These are phyloP conservation scores for Leccinum huronense DNA, from an alignment of 1,284 basidiomycete species.

Conservation along the genomic window DNA sequence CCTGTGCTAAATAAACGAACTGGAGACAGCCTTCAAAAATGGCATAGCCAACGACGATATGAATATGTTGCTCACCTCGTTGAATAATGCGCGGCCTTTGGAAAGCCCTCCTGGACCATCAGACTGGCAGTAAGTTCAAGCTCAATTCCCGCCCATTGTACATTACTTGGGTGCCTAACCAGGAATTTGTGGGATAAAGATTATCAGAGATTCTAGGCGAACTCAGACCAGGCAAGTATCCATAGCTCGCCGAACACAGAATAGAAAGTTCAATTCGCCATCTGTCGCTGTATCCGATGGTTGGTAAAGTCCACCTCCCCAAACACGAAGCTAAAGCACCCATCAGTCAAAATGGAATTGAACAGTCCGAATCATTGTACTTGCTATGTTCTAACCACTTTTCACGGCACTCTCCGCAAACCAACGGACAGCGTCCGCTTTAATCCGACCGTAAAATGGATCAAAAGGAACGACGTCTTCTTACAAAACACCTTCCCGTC, in stretches of 20 bases:
- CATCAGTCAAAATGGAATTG: not conserved
- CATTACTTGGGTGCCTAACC: constrained; percentile 31
- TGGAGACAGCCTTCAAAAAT: constrained; percentile 20
- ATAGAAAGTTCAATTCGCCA: constrained; percentile 48
- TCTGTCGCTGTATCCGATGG: constrained; percentile 41
- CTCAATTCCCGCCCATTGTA: constrained; percentile 63
- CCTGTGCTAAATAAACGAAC: constrained; percentile 54
- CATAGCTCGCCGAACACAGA: constrained; percentile 61
- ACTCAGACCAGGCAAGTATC: constrained; percentile 61
- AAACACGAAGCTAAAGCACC: constrained; percentile 47
- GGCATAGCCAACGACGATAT: not conserved
- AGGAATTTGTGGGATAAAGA: constrained; percentile 47
- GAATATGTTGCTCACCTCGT: constrained; percentile 41
- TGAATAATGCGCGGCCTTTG: constrained; percentile 47
- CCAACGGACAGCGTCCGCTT: constrained; percentile 53
- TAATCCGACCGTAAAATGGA: constrained; percentile 51
- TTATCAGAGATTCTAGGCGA: constrained; percentile 57
- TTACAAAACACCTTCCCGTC: constrained; percentile 56
- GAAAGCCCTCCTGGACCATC: not conserved
- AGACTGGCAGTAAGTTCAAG: constrained; percentile 56
- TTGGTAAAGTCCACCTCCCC: constrained; percentile 58
- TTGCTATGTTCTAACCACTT: constrained; percentile 61
- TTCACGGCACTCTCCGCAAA: constrained; percentile 53
- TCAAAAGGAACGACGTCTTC: constrained; percentile 33
- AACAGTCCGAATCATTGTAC: constrained; percentile 5